Conservation (phyloP, 345 rosid species). For the Bruguiera sexangula region DNA sequence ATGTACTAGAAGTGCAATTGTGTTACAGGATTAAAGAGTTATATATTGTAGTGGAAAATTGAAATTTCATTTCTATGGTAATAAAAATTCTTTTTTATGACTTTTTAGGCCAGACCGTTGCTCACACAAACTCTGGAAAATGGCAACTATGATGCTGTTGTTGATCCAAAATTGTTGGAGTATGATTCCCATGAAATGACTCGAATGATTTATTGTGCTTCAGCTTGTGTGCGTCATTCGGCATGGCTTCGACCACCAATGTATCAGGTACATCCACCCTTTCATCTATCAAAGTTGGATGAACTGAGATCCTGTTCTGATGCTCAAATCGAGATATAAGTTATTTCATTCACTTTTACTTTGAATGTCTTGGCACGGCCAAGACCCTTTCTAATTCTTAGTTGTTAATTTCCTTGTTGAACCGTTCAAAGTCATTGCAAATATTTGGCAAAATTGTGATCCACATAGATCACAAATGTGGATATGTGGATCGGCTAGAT, state of each 20-base stretch:
- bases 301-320: too few species aligned
- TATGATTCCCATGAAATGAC: conserved; percentile 17
- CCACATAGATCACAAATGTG: not conserved
- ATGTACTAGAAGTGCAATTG: not conserved
- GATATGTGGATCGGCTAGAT: too few species aligned
- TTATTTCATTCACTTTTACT: not conserved
- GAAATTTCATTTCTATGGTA: not conserved
- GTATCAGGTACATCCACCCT: conserved; percentile 19
- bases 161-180: conserved; percentile 20
- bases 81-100: conserved; percentile 15
- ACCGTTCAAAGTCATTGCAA: not conserved
- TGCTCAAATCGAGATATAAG: too few species aligned
- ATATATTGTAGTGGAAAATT: not conserved
- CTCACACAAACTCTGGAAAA: conserved; percentile 43
- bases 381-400: too few species aligned
- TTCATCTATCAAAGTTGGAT: not conserved
- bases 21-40: not conserved
- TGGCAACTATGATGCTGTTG: conserved; percentile 38
- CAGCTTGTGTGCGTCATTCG: conserved; percentile 20
- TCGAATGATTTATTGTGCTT: conserved; percentile 21
- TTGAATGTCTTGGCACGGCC: too few species aligned
- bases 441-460: not conserved
- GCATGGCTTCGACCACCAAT: conserved; percentile 26
- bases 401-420: too few species aligned
- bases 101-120: conserved; percentile 30